phyloP scores from a whole-genome alignment of 768 basidiomycete genomes.

The Pleurotus tuber-regium region DNA sequence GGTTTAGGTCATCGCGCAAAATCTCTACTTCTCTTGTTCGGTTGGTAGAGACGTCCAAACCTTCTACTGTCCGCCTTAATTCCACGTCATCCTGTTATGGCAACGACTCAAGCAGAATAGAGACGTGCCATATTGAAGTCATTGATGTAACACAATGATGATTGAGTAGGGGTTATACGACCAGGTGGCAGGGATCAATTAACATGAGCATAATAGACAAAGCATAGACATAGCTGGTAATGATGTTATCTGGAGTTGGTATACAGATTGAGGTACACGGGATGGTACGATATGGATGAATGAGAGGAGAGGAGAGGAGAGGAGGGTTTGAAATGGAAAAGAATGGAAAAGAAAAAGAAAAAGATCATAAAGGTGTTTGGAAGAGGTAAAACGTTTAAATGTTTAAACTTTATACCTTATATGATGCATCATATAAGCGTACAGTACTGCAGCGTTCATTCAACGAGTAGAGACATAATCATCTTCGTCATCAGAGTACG shows the following conservation, averaged over 20 bases:
- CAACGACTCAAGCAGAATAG: no score
- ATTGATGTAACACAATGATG: no score
- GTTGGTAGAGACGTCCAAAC: no score
- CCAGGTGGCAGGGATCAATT: neutral
- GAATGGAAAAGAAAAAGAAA: no score
- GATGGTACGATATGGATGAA: neutral
- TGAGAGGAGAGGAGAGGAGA: neutral
- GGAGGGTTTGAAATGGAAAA: neutral
- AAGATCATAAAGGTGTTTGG: neutral
- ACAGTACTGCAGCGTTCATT: neutral
- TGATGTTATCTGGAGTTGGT: neutral
- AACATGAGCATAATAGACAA: neutral
- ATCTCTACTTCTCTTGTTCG: no score
- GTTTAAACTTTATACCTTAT: neutral
- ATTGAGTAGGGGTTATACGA: neutral
- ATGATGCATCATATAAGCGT: neutral
- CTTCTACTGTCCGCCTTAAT: no score
- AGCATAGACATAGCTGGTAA: neutral
- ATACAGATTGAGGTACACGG: neutral
- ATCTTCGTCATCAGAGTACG: constrained; percentile 45
- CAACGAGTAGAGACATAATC: constrained; percentile 23
- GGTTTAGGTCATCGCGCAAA: no score
- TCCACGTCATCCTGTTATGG: no score
- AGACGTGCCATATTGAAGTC: no score
- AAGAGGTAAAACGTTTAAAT: neutral